Evolutionary conservation across 225 moss, liverwort and hornwort genomes (phyloP).

Genomic region (Antitrichia curtipendula): DNA sequence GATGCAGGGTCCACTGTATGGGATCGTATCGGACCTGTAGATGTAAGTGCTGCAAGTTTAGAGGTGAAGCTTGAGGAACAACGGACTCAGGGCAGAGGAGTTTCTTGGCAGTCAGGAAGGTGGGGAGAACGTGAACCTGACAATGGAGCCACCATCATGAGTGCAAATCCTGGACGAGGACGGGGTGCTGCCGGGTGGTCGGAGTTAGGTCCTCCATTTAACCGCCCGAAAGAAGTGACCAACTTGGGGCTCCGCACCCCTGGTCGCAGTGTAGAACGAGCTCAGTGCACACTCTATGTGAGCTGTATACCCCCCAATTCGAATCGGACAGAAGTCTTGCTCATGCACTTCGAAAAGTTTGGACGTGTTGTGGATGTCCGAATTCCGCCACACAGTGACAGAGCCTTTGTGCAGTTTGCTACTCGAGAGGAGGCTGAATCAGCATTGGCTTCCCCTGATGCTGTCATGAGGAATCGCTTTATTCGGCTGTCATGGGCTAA

Average conservation of each 20-base stretch:
- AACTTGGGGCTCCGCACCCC: slow-evolving; percentile 53
- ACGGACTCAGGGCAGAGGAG: slow-evolving; percentile 42
- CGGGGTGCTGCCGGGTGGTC: slow-evolving; percentile 44
- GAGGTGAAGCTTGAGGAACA: slow-evolving; percentile 62
- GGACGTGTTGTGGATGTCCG: slow-evolving; percentile 87
- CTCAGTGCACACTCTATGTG: slow-evolving; percentile 87
- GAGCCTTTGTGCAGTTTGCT: slow-evolving; percentile 91
- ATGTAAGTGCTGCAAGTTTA: slow-evolving; percentile 37
- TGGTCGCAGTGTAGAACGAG: slow-evolving; percentile 58
- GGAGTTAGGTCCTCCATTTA: slow-evolving; percentile 50
- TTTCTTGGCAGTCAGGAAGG: slow-evolving; percentile 62
- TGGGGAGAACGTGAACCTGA: slow-evolving; percentile 71
- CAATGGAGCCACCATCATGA: slow-evolving; percentile 14
- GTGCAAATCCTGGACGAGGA: slow-evolving; percentile 38
- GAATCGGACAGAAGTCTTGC: slow-evolving; percentile 73
- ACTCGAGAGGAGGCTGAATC: slow-evolving; percentile 84
- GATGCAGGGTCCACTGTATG: slow-evolving; percentile 84
- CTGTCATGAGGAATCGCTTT: slow-evolving; percentile 91
- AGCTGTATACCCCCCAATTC: slow-evolving; percentile 80
- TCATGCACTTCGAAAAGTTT: slow-evolving; percentile 83
- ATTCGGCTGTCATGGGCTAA: slow-evolving; percentile 95
- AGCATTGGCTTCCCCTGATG: slow-evolving; percentile 86
- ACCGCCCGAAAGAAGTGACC: slow-evolving; percentile 59
- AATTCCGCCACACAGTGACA: slow-evolving; percentile 87
- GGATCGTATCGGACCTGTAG: slow-evolving; percentile 93